Evolutionary conservation across 1,139 yeast species (phyloP), one percentile per base, ranked within the genome.

Genomic region (Geotrichum cucujoidarum): DNA sequence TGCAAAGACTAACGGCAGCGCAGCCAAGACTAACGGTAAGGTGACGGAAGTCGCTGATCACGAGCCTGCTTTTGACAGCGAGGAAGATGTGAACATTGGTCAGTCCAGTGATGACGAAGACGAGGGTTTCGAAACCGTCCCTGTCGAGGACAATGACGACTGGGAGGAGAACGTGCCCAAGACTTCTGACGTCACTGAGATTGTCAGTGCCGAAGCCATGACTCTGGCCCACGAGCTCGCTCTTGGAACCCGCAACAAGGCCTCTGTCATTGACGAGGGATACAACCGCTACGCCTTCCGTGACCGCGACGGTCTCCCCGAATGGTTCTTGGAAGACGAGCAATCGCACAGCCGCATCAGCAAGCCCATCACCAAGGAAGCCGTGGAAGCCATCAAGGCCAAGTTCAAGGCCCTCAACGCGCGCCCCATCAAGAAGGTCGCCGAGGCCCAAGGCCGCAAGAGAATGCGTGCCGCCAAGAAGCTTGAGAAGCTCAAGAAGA

Each of bases 401-500:
- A 92, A 90, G 67, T 76, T 83, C 74, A 86, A 78, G 66, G 90
- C 92, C 54, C 72, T 94, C 66, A 92, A 92, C 68, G 97, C 98
- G 10, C 81, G 98, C 67, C 98, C 99, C 13, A 90, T 92, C 63
- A 92, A 92, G 78, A 92, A 94, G 78, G 97, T 92, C 16, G 78
- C 88, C 55, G 99, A 92, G 70, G 98, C 98, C 5, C 84, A 88
- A 65, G 97, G 95, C 14, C 82, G 99, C 68, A 92, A 92, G 82
- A 86, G 86, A 77, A 78, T 86, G 88, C 82, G 96, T 69, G 95
- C 97, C 5, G 74, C 85, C 59, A 80, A 82, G 66, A 80, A 95
- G 63, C 72, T 94, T 55, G 97, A 92, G 66, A 86, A 86, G 70
- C 70, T 94, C 63, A 87, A 87, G 75, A 92, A 86, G 83, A 94